Evolutionary conservation across 257 asterid species (phyloP).

Genomic region (Verbascum thapsus): DNA sequence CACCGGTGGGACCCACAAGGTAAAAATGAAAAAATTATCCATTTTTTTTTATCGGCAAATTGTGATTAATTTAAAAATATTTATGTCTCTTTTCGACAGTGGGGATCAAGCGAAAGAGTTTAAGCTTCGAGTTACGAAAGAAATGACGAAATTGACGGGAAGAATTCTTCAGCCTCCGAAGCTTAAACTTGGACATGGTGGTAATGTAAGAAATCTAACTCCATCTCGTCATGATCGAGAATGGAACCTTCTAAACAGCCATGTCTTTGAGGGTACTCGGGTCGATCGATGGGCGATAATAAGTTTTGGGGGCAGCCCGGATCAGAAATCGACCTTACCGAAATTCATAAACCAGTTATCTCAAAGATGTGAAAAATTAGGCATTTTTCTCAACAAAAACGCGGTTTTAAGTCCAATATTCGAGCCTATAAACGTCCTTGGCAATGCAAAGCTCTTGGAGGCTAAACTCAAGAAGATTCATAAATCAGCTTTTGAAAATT

Average conservation of each 20-base stretch:
- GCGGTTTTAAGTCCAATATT: conserved; percentile 61
- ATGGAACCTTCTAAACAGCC: conserved; percentile 93
- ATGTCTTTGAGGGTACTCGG: conserved; percentile 80
- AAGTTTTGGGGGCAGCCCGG: conserved; percentile 79
- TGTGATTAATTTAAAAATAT: background rate
- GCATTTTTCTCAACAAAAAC: conserved; percentile 66
- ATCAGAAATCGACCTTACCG: conserved; percentile 62
- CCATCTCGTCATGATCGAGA: conserved; percentile 87
- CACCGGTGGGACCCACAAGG: conserved; percentile 96
- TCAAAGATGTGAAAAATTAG: conserved; percentile 76
- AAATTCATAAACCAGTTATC: conserved; percentile 76
- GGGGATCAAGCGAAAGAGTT: conserved; percentile 73
- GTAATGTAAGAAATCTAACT: conserved; percentile 66
- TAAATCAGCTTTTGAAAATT: conserved; percentile 55
- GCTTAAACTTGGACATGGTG: conserved; percentile 87
- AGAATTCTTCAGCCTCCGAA: conserved; percentile 92
- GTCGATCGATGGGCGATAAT: conserved; percentile 81
- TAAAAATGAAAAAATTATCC: conserved; percentile 28
- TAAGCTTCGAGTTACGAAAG: conserved; percentile 64
- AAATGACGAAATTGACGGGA: conserved; percentile 81
- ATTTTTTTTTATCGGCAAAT: background rate
- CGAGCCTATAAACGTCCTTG: conserved; percentile 85
- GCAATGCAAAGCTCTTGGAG: conserved; percentile 69
- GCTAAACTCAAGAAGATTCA: conserved; percentile 69
- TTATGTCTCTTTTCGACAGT: conserved; percentile 39